A percentile compares a stretch with the other conserved stretches of the same genome.
Conservation (phyloP, 1,284 basidiomycete genomes). For the Rhodotorula sp. region DNA sequence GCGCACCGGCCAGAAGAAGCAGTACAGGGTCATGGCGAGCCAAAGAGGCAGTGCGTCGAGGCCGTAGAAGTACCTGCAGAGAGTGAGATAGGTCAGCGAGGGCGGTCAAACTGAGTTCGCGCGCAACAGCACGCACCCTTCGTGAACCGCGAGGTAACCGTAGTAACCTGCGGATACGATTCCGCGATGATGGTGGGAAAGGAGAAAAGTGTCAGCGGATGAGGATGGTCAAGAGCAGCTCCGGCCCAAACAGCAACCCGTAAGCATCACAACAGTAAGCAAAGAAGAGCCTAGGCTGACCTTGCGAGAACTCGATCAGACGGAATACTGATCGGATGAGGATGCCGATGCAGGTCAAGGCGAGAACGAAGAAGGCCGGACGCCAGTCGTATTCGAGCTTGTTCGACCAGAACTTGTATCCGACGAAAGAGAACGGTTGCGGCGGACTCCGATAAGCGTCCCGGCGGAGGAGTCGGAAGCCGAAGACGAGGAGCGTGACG, state of each 20-base stretch:
- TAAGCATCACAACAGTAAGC: no score
- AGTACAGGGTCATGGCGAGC: constrained; percentile 23
- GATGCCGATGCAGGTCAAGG: constrained; percentile 24
- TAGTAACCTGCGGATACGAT: constrained; percentile 10
- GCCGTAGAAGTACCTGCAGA: constrained; percentile 30
- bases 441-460: constrained; percentile 7
- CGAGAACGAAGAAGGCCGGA: constrained; percentile 17
- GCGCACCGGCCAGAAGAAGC: constrained; percentile 19
- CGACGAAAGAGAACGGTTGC: neutral
- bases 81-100: neutral
- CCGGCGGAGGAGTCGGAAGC: neutral
- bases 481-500: constrained; percentile 30
- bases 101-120: neutral
- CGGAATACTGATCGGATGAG: constrained; percentile 41
- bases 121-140: constrained; percentile 12
- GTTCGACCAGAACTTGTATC: constrained; percentile 11
- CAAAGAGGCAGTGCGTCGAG: constrained; percentile 41
- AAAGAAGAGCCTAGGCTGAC: no score
- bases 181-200: no score
- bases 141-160: constrained; percentile 33
- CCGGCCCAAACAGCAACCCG: no score
- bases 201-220: neutral
- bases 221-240: neutral
- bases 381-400: constrained; percentile 22
- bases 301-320: constrained; percentile 35